phyloP scores from a whole-genome alignment of 768 basidiomycete genomes.

The Pleurotus citrinopileatus region DNA sequence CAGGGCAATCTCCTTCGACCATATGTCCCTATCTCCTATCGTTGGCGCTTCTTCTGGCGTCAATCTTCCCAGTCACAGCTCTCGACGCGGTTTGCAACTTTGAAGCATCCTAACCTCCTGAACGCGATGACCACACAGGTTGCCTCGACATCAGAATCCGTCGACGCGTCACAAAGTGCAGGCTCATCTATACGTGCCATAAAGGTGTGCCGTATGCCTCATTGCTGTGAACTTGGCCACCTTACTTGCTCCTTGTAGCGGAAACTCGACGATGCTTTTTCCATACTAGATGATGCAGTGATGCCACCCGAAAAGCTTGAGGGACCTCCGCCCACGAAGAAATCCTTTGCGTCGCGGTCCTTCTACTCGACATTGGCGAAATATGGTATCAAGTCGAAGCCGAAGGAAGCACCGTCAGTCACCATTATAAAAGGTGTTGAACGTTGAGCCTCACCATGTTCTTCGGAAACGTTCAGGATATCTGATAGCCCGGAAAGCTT shows the following conservation, averaged over 20 bases:
- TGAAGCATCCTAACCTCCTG: no score
- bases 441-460: not conserved
- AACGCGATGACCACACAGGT: not conserved
- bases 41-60: no score
- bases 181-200: conserved; percentile 27
- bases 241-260: conserved; percentile 40
- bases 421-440: not conserved
- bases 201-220: conserved; percentile 33
- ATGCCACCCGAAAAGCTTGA: conserved; percentile 28
- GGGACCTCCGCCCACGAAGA: conserved; percentile 51
- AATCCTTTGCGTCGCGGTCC: conserved; percentile 48
- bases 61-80: not conserved
- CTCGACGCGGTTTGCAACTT: not conserved
- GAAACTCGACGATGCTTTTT: conserved; percentile 81
- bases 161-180: conserved; percentile 3
- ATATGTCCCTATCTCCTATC: no score
- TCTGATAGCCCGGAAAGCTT: conserved; percentile 5
- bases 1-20: no score
- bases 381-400: conserved; percentile 60
- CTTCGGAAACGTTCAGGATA: not conserved
- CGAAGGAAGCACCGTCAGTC: conserved; percentile 30
- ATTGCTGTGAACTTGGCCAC: not conserved
- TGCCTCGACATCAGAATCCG: not conserved
- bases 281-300: conserved; percentile 65
- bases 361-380: conserved; percentile 79